Evolutionary conservation across 306 rosid genomes (phyloP).

Genomic region (Trifolium pratense): DNA sequence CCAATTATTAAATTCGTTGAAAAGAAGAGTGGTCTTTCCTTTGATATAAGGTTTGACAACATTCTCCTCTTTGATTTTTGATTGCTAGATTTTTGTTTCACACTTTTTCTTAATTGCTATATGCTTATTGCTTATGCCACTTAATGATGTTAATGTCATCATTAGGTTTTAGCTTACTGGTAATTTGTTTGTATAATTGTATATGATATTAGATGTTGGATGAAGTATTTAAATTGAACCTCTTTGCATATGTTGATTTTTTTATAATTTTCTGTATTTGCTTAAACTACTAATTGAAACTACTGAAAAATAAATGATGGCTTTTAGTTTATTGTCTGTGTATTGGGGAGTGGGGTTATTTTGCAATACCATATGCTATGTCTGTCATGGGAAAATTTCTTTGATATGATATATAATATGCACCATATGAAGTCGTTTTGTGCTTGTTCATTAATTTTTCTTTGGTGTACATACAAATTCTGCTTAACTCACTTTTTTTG

Average conservation of each 20-base stretch:
- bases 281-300: neutral
- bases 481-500: constrained; percentile 3
- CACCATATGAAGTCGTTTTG: neutral
- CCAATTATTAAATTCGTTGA: constrained; percentile 93
- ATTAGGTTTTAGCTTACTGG: neutral
- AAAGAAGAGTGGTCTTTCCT: constrained; percentile 76
- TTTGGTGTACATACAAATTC: constrained; percentile 9
- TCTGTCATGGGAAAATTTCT: neutral
- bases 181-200: neutral
- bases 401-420: constrained; percentile 12
- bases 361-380: neutral
- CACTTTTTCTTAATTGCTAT: neutral
- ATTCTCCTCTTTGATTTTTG: constrained; percentile 25
- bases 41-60: constrained; percentile 77
- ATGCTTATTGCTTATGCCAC: constrained; percentile 8
- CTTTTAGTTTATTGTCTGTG: constrained; percentile 2
- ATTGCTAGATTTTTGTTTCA: neutral
- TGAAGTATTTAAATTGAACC: constrained; percentile 32
- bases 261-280: constrained; percentile 1
- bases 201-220: constrained; percentile 15
- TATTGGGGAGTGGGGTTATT: constrained; percentile 10
- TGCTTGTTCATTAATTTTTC: constrained; percentile 3
- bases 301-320: constrained; percentile 20
- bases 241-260: constrained; percentile 1
- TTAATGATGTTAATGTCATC: neutral